A percentile compares a stretch with the other conserved stretches of the same genome.
Evolutionary conservation across 192 early-diverging fungal genomes (phyloP).

Genomic region (Mortierella claussenii): DNA sequence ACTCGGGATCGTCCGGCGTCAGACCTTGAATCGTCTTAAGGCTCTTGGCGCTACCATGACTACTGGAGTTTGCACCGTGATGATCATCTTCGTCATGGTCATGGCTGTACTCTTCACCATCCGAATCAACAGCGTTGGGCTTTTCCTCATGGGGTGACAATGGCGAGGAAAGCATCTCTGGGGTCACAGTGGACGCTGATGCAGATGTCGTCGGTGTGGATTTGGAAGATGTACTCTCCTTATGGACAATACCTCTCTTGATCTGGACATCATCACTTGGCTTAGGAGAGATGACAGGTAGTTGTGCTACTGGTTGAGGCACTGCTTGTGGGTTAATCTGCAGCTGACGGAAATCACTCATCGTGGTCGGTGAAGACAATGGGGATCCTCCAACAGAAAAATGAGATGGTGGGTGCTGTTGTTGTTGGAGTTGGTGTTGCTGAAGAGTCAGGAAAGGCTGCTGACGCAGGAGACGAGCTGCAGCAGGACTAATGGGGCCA

Average conservation of each 20-base stretch:
- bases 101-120: conserved; percentile 14
- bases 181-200: not conserved
- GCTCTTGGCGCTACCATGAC: not conserved
- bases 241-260: conserved; percentile 11
- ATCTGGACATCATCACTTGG: conserved; percentile 2
- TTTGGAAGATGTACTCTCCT: conserved; percentile 7
- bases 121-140: conserved; percentile 1
- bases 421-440: conserved; percentile 11
- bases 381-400: conserved; percentile 4
- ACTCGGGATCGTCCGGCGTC: conserved; percentile 32
- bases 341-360: conserved; percentile 4
- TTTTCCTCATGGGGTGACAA: conserved; percentile 7
- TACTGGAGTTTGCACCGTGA: not conserved
- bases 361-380: conserved; percentile 2
- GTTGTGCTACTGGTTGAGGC: conserved; percentile 10
- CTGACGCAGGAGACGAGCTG: conserved; percentile 32
- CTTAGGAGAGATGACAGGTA: conserved; percentile 2
- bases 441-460: conserved; percentile 18
- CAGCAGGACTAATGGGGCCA: conserved; percentile 31
- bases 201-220: conserved; percentile 6
- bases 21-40: not conserved
- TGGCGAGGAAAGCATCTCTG: no score
- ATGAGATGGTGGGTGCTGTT: conserved; percentile 8
- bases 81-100: conserved; percentile 4
- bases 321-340: conserved; percentile 9